Evolutionary conservation across 2,329 filamentous ascomycete species (phyloP).

Genomic region (Aphanocladium album): DNA sequence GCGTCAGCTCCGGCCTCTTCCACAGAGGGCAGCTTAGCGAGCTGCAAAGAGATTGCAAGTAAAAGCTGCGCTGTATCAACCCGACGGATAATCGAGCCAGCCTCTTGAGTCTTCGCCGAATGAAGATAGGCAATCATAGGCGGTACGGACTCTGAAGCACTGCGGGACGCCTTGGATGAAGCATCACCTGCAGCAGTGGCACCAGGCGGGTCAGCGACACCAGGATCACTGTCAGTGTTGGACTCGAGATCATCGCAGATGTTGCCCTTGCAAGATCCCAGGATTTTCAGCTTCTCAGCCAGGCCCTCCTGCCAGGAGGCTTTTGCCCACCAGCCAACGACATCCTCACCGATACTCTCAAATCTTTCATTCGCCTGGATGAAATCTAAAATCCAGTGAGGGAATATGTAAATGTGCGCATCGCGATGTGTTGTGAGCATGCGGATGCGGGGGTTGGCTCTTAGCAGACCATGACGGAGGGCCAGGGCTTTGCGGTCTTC

Average conservation of each 20-base stretch:
- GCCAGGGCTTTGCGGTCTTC: conserved; percentile 70
- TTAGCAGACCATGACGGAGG: conserved; percentile 70
- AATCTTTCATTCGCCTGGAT: conserved; percentile 73
- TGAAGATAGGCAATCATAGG: conserved; percentile 81
- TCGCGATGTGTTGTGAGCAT: conserved; percentile 83
- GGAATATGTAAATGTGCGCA: conserved; percentile 92
- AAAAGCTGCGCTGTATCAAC: conserved; percentile 84
- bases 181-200: background rate
- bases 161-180: conserved; percentile 4
- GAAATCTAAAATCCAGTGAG: conserved; percentile 84
- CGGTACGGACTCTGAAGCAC: conserved; percentile 44
- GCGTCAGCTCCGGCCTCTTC: conserved; percentile 55
- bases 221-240: conserved; percentile 24
- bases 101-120: conserved; percentile 39
- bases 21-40: conserved; percentile 75
- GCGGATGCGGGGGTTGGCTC: conserved; percentile 67
- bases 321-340: conserved; percentile 94
- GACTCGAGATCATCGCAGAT: conserved; percentile 34
- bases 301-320: conserved; percentile 83
- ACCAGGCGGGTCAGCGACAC: conserved; percentile 19
- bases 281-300: conserved; percentile 69
- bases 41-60: conserved; percentile 72
- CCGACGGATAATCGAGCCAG: conserved; percentile 68
- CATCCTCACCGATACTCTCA: conserved; percentile 84
- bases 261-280: conserved; percentile 48